Evolutionary conservation across 345 rosid species (phyloP).

Genomic region (Aegle marmelos): DNA sequence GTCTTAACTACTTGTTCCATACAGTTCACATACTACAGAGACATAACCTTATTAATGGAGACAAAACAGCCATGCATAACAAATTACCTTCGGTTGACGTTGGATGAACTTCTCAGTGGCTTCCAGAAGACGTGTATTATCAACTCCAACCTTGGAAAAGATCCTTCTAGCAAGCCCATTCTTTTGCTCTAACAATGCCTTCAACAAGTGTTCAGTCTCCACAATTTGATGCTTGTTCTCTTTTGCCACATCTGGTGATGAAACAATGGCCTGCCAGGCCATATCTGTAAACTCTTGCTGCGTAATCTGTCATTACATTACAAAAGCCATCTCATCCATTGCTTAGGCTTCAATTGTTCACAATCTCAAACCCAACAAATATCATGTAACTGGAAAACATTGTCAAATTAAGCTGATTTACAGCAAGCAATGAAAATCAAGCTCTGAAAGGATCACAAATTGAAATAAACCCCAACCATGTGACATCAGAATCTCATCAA

Average conservation of each 20-base stretch:
- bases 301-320: slow-evolving; percentile 52
- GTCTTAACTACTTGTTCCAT: not conserved
- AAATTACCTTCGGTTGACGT: slow-evolving; percentile 87
- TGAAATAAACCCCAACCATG: not conserved
- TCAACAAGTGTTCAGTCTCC: slow-evolving; percentile 97
- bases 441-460: not conserved
- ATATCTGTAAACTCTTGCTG: slow-evolving; percentile 96
- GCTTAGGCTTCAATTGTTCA: not conserved
- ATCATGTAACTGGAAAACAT: not conserved
- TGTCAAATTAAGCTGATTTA: not conserved
- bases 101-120: slow-evolving; percentile 86
- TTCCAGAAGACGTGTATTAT: slow-evolving; percentile 85
- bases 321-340: slow-evolving; percentile 3
- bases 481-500: not conserved
- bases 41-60: not conserved
- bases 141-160: slow-evolving; percentile 78
- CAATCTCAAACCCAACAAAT: not conserved
- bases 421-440: not conserved
- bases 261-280: slow-evolving; percentile 99
- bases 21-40: not conserved
- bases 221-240: slow-evolving; percentile 97
- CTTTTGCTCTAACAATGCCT: slow-evolving; percentile 93
- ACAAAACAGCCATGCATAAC: not conserved
- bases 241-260: slow-evolving; percentile 89
- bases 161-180: slow-evolving; percentile 96